Evolutionary conservation across 2,329 filamentous ascomycete species (phyloP), one percentile per base, ranked within the genome.

Genomic region (Didymella glomerata): DNA sequence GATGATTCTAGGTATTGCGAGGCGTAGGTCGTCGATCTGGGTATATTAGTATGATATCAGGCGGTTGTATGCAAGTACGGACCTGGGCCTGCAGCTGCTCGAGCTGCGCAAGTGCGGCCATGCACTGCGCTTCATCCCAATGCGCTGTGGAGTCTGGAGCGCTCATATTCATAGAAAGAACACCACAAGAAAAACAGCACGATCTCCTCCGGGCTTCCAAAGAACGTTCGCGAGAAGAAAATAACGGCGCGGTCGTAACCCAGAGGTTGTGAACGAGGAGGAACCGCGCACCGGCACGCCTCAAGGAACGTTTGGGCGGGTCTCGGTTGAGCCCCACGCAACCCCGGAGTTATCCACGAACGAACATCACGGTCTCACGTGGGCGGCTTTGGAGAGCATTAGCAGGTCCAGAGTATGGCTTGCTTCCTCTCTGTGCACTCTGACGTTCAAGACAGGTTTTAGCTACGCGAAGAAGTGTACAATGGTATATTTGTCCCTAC

Each of bases 41-140:
- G 1, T 11, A 22, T 27, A 28, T 68, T 45, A 69, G 62, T 45
- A 32, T 38, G 1, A 14, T n/a, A 5, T 53, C 13, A 16, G 20
- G 38, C 7, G 14, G 24, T 18, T 16, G 24, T 20, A 14, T 10
- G 30, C 8, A n/a, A 1, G 20, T 14, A 47, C 59, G 24, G 61
- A 80, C 81, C 69, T 81, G 76, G 41, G 76, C 70, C 62, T 81
- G 78, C 4, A 83, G 71, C 40, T 71, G 67, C 63, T 81, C 79
- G 20, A 83, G 72, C 45, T 78, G 76, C 32, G 78, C 78, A 40
- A 83, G 78, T 2, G 79, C 79, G 56, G 74, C 72, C 65, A 73
- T 74, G 61, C 75, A 77, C 57, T 77, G 74, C 46, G 70, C 69
- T 67, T 80, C 78, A 51, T 78, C 77, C 76, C 76, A 79, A 38